Percentiles rank a stretch among this genome's conserved stretches.
phyloP scores from a whole-genome alignment of 768 basidiomycete species.

The Psilocybe sp. region DNA sequence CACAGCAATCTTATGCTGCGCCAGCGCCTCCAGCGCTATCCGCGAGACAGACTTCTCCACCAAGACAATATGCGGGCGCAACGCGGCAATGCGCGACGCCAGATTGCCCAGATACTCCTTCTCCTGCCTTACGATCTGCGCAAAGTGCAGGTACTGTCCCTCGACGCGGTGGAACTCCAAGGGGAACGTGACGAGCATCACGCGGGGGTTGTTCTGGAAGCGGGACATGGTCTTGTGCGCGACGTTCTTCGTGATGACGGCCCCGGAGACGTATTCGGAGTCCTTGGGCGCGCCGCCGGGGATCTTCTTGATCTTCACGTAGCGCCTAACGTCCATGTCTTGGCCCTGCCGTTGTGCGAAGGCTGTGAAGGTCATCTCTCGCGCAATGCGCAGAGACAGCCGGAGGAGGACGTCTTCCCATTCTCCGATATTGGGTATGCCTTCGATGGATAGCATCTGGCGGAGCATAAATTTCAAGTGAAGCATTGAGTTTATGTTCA shows the following conservation, averaged over 20 bases:
- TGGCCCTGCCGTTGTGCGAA: conserved; percentile 76
- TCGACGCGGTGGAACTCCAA: conserved; percentile 91
- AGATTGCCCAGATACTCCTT: conserved; percentile 89
- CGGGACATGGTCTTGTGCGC: conserved; percentile 95
- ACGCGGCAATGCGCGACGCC: conserved; percentile 83
- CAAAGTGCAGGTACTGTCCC: conserved; percentile 91
- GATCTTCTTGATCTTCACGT: conserved; percentile 98
- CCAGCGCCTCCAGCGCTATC: conserved; percentile 83
- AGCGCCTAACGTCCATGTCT: conserved; percentile 91
- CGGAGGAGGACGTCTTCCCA: conserved; percentile 87
- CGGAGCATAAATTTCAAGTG: conserved; percentile 89
- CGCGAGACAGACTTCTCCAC: conserved; percentile 91
- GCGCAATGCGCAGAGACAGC: conserved; percentile 82
- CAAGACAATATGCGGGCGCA: conserved; percentile 89
- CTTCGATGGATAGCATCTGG: conserved; percentile 83
- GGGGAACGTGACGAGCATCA: conserved; percentile 96
- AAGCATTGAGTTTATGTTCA: conserved; percentile 82
- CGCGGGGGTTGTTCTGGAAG: conserved; percentile 76
- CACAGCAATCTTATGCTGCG: conserved; percentile 83
- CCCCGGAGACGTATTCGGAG: conserved; percentile 96
- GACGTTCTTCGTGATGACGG: conserved; percentile 96
- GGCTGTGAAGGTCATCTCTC: conserved; percentile 76
- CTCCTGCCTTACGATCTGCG: conserved; percentile 87
- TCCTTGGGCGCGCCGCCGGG: conserved; percentile 90
- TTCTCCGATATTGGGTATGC: conserved; percentile 76